phyloP scores from a whole-genome alignment of 164 flowering plant species.

The Sextonia rubra region DNA sequence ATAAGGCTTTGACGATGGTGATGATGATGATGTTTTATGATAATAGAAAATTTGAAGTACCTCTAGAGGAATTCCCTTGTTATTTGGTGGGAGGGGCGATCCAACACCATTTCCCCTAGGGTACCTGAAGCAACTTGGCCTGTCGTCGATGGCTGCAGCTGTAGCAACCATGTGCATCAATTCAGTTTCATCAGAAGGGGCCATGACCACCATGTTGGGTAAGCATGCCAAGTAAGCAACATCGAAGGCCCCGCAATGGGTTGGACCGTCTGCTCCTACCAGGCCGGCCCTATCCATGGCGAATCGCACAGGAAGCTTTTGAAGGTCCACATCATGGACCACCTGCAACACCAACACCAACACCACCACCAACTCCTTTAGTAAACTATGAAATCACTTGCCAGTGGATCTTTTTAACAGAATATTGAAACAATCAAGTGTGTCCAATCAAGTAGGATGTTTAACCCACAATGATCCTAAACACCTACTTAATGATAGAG shows the following conservation, averaged over 20 bases:
- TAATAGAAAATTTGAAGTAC: conserved; percentile 12
- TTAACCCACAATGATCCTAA: no score
- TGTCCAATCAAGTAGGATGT: neutral
- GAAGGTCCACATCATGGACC: conserved; percentile 56
- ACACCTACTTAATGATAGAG: neutral
- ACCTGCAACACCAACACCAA: conserved; percentile 29
- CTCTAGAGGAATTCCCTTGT: conserved; percentile 50
- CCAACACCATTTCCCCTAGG: conserved; percentile 48
- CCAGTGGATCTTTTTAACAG: neutral
- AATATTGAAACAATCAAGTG: neutral
- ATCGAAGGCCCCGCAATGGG: conserved; percentile 52
- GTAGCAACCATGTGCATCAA: conserved; percentile 58
- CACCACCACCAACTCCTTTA: neutral
- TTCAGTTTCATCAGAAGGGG: conserved; percentile 40
- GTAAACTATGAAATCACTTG: neutral
- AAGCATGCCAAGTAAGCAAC: conserved; percentile 49
- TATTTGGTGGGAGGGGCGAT: conserved; percentile 31
- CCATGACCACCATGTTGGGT: conserved; percentile 65
- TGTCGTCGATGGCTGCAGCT: conserved; percentile 40
- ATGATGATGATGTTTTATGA: no score
- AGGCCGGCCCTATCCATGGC: conserved; percentile 51
- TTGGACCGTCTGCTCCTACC: conserved; percentile 59
- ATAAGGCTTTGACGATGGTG: no score
- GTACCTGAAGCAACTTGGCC: conserved; percentile 41
- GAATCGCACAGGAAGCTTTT: conserved; percentile 50